Base-by-base conservation (phyloP, 1,139 yeast species). In the Protomyces inouyei region DNA sequence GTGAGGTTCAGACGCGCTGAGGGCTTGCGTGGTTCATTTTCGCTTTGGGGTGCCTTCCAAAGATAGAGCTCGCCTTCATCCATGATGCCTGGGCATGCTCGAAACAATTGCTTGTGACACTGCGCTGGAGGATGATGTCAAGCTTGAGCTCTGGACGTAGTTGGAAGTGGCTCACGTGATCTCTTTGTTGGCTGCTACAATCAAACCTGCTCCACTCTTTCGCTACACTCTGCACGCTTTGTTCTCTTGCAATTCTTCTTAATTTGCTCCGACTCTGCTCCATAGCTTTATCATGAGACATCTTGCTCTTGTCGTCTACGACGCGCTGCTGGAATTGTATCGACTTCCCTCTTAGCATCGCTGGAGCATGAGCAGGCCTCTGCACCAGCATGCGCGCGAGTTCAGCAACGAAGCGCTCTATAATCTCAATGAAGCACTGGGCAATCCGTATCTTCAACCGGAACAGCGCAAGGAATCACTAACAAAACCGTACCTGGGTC, bases 401-500 rank as follows among this genome's bases (percentile, higher is more conserved):
- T 43, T 43, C 10, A 43, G 48, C 48, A 43, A 43, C 25, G 48
- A 16, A 6, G 48, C 48, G 8, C 48, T 43, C 21, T 43, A 43
- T 10, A 43, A 18, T 21, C 25, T 43, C 21, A 43, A 43, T 21
- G 48, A 43, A n/a, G 25, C 23, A 8, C 48, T 43, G 3, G 48
- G 48, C 48, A 18, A 43, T 4, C 48, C 48, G 3, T 43, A 43
- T 43, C 48, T 43, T 9, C 23, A 18, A 12, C 12, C 16, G 48
- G 10, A 43, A 6, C 8, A 10, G 23, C 16, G 18, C 23, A 43
- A 43, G 10, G 5, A 35, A 12, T 5, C n/a, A 6, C 51, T 40
- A 12, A 52, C 63, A 9, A 38, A 28, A 16, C 76, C 78, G 2
- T 76, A 73, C 52, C 67, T 76, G 18, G 75, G 74, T 3, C 68